Percentiles rank a stretch among this genome's conserved stretches.
Evolutionary conservation across 305 asterid genomes (phyloP).

Genomic region (Fraxinus greggii): DNA sequence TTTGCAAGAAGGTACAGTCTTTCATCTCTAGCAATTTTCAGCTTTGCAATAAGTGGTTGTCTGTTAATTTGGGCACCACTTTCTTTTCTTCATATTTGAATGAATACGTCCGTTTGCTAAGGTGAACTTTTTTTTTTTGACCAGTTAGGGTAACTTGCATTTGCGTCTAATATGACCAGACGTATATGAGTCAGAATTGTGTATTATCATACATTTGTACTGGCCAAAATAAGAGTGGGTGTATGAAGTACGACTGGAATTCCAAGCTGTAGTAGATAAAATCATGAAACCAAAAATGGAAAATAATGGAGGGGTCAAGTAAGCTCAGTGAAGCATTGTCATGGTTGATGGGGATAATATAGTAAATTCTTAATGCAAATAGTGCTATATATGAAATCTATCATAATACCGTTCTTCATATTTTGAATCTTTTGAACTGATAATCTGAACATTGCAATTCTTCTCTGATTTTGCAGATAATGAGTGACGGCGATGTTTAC

Average conservation of each 20-base stretch:
- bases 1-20: conserved; percentile 77
- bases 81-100: neutral
- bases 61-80: neutral
- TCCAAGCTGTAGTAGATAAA: neutral
- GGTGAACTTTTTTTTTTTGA: neutral
- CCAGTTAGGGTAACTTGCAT: neutral
- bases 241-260: neutral
- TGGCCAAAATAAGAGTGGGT: neutral
- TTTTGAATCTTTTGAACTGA: neutral
- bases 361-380: neutral
- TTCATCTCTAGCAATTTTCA: conserved; percentile 9
- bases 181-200: neutral
- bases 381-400: neutral
- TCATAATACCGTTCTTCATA: neutral
- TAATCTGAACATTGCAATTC: neutral
- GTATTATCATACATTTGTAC: neutral
- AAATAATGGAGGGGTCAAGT: neutral
- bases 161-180: neutral
- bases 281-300: neutral
- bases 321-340: neutral
- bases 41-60: neutral
- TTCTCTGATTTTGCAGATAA: conserved; percentile 13
- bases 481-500: neutral
- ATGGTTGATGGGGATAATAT: neutral
- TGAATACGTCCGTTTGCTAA: neutral